Base-by-base conservation (phyloP, 257 asterid species). In the Nicotiana obtusifolia region DNA sequence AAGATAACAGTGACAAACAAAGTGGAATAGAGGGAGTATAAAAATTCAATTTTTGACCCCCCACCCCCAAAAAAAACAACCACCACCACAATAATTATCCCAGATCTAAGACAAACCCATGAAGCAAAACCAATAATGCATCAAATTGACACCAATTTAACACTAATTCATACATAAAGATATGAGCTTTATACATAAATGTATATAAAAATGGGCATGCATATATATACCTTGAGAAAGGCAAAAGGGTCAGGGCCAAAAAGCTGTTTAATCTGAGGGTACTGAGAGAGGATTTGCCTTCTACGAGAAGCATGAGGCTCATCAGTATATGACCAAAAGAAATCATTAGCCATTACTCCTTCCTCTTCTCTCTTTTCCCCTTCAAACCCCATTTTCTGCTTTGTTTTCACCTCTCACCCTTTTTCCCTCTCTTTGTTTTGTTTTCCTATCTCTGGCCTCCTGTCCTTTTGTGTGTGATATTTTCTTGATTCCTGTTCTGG, bases 271-370 rank as follows among this genome's bases (percentile, higher is more conserved):
- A 95, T 95, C 81, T 95, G 97, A 85, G 99, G 99, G 87, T 95
- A 88, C 35, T 93, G 88, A 85, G 99, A 90, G 89, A 95, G 98
- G 91, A 93, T 95, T 87, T 88, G 90, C 64, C 89, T 89, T 64
- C 99, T 88, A 77, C 99, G 97, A 66, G 97, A 90, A 87, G 98
- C 95, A 44, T 95, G 98, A 22, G 98, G 99, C 84, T 95, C 99
- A 81, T 93, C 98, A 28, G 98, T 95, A 60, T 93, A 95, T 14
- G 99, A 93, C 99, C 98, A 95, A 90, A 87, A 93, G 81, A 92
- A 95, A 85, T 93, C 98, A 37, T 91, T 83, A 17, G 96, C 94
- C 97, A 91, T 92, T 22, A 84, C 19, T 53, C 91, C 95, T 80
- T 87, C 96, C 2, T 35, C 57, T 73, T 87, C 89, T 83, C 86